Evolutionary conservation across 2,329 filamentous ascomycete species (phyloP).

Genomic region (Exophiala mesophila): DNA sequence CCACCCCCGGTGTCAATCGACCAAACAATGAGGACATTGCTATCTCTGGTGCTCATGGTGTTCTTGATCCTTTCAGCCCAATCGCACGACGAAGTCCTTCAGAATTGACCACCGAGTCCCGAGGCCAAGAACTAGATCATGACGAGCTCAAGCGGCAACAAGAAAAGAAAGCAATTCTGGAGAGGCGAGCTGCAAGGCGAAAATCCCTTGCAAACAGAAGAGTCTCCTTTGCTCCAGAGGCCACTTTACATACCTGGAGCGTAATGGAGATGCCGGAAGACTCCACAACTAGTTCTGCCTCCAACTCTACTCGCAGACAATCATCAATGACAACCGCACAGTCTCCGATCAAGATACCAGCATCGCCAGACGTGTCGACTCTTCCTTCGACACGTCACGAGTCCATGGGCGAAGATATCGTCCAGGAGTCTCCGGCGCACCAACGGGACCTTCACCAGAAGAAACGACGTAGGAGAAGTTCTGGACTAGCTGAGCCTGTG

Average conservation of each 20-base stretch:
- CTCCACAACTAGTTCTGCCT: conserved; percentile 69
- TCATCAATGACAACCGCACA: conserved; percentile 52
- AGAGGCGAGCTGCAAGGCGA: conserved; percentile 78
- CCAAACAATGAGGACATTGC: conserved; percentile 36
- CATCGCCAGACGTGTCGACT: conserved; percentile 35
- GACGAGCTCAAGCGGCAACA: conserved; percentile 58
- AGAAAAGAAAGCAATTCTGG: conserved; percentile 56
- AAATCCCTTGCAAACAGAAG: conserved; percentile 90
- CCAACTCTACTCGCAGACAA: conserved; percentile 68
- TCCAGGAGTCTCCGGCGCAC: conserved; percentile 57
- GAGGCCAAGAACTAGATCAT: conserved; percentile 56
- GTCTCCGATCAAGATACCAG: conserved; percentile 14
- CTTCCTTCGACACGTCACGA: conserved; percentile 60
- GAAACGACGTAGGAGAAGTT: conserved; percentile 56
- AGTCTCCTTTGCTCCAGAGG: conserved; percentile 95
- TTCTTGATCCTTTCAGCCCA: conserved; percentile 27
- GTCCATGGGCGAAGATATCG: conserved; percentile 53
- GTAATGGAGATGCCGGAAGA: conserved; percentile 86
- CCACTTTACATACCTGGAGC: conserved; percentile 94
- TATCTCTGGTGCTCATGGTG: conserved; percentile 49
- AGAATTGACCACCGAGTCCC: conserved; percentile 1
- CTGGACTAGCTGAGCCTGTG: conserved; percentile 47
- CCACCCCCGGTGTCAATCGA: conserved; percentile 34
- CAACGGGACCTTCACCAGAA: conserved; percentile 58
- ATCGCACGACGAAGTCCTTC: conserved; percentile 14